Evolutionary conservation across 106 monocot species (phyloP).

Genomic region (Hemerocallis citrina): DNA sequence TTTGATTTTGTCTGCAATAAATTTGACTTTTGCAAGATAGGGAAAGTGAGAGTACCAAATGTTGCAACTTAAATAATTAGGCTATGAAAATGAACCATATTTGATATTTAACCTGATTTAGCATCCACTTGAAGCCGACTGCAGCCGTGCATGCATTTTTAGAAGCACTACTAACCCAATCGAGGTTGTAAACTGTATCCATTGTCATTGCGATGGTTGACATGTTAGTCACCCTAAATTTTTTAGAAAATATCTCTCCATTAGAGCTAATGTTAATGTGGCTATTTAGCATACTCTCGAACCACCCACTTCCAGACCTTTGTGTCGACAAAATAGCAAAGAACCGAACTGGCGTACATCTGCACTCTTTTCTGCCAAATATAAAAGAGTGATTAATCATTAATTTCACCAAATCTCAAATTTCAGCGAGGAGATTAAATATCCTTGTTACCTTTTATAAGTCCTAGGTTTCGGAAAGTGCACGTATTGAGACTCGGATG

Average conservation of each 20-base stretch:
- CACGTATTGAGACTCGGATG: not conserved
- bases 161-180: constrained; percentile 46
- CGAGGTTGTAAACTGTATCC: constrained; percentile 59
- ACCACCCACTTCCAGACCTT: constrained; percentile 88
- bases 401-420: not conserved
- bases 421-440: not conserved
- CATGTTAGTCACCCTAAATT: constrained; percentile 52
- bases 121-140: constrained; percentile 29
- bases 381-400: constrained; percentile 1
- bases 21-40: no score
- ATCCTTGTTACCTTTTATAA: not conserved
- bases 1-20: no score
- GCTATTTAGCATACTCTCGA: constrained; percentile 81
- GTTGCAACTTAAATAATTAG: no score
- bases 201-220: constrained; percentile 44
- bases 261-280: constrained; percentile 72
- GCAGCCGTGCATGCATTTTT: constrained; percentile 25
- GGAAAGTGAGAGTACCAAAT: no score
- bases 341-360: constrained; percentile 56
- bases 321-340: constrained; percentile 83
- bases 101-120: constrained; percentile 56
- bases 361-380: constrained; percentile 61
- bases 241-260: constrained; percentile 72
- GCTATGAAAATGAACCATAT: no score
- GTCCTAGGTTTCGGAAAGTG: constrained; percentile 10